A percentile compares a stretch with the other conserved stretches of the same genome.
phyloP scores from a whole-genome alignment of 2,329 filamentous ascomycete species.

The Cordyceps javanica region DNA sequence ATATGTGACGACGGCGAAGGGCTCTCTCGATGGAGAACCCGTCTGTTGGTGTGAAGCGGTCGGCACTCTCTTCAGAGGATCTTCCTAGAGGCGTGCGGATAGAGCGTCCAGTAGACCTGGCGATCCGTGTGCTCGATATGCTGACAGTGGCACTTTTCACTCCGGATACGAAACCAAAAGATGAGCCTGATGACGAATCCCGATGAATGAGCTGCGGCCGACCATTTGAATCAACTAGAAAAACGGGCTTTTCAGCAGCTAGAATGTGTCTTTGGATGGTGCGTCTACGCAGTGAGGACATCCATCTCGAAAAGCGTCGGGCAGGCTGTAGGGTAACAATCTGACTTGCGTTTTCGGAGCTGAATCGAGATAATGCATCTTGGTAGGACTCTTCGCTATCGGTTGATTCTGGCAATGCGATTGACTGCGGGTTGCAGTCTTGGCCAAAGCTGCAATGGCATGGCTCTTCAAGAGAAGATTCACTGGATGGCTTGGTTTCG shows the following conservation, averaged over 20 bases:
- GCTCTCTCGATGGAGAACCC: conserved; percentile 57
- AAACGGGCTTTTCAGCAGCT: conserved; percentile 9
- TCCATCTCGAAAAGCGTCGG: conserved; percentile 49
- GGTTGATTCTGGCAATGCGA: conserved; percentile 4
- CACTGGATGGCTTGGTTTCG: neutral
- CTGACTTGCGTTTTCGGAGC: conserved; percentile 3
- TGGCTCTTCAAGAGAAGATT: conserved; percentile 1
- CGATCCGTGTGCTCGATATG: conserved; percentile 49
- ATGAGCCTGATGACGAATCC: conserved; percentile 65
- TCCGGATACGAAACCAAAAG: conserved; percentile 71
- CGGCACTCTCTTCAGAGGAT: conserved; percentile 58
- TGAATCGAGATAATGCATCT: conserved; percentile 1
- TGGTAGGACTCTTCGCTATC: conserved; percentile 3
- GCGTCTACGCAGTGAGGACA: conserved; percentile 60
- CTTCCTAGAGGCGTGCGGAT: conserved; percentile 22
- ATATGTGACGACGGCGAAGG: conserved; percentile 66
- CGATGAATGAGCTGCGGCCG: conserved; percentile 30
- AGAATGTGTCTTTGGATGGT: conserved; percentile 32
- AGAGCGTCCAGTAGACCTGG: conserved; percentile 4
- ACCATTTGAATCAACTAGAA: neutral
- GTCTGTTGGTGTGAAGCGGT: conserved; percentile 43
- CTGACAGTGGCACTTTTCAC: conserved; percentile 79
- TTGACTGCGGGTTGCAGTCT: neutral
- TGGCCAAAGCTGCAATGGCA: conserved; percentile 2
- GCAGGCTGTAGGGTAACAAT: neutral